Conservation (phyloP, 768 basidiomycete genomes). For the Agaricus subrufescens region DNA sequence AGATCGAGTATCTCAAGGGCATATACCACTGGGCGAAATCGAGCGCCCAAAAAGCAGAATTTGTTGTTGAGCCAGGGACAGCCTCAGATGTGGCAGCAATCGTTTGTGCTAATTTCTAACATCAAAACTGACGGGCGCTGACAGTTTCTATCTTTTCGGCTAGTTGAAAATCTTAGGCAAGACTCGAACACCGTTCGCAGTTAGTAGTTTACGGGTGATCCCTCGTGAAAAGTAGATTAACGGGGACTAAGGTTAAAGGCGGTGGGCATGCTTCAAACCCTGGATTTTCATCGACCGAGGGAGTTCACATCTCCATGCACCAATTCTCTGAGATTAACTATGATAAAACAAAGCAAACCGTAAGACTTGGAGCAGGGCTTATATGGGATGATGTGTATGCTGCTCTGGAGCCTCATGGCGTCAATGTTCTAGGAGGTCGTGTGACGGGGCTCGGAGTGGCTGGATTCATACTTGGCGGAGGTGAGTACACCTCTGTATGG, state of each 20-base stretch:
- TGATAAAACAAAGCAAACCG: constrained; percentile 23
- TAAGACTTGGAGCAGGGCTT: constrained; percentile 26
- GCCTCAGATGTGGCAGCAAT: constrained; percentile 45
- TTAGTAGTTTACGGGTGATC: constrained; percentile 16
- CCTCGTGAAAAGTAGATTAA: too few species aligned
- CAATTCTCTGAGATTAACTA: constrained; percentile 33
- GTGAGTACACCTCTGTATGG: constrained; percentile 12
- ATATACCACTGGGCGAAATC: constrained; percentile 45
- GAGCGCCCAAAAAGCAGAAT: constrained; percentile 39
- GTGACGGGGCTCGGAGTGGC: constrained; percentile 44
- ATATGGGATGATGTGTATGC: constrained; percentile 51
- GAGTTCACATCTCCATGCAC: constrained; percentile 43
- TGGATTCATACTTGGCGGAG: constrained; percentile 46
- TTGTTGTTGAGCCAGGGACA: constrained; percentile 56
- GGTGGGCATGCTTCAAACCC: constrained; percentile 42
- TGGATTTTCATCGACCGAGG: constrained; percentile 45
- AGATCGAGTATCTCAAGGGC: background rate
- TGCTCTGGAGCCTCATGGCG: constrained; percentile 31
- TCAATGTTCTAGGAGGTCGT: constrained; percentile 47
- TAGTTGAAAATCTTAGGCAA: constrained; percentile 45
- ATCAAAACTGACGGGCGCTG: background rate
- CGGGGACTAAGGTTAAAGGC: constrained; percentile 36
- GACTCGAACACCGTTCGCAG: constrained; percentile 49
- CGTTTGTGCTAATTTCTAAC: constrained; percentile 25
- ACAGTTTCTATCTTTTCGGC: background rate